These are phyloP conservation scores for Aurifilum marmelostoma DNA, from an alignment of 2,329 filamentous ascomycete genomes.

Conservation along the genomic window DNA sequence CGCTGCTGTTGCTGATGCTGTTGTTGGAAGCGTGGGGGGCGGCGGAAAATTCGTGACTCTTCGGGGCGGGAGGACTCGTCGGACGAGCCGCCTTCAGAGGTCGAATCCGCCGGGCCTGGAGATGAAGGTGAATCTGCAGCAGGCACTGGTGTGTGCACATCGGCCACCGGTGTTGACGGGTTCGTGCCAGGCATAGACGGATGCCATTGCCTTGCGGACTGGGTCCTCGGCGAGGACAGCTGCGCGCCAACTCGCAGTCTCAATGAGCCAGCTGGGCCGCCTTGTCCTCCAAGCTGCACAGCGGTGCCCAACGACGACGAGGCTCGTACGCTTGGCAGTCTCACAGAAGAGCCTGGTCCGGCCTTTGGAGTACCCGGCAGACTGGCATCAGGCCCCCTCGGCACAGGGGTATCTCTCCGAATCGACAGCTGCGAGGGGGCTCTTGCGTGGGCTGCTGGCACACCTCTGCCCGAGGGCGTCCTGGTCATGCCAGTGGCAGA, in stretches of 20 bases:
- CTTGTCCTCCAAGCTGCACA: slow-evolving; percentile 32
- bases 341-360: slow-evolving; percentile 37
- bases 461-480: slow-evolving; percentile 44
- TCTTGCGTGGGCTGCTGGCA: slow-evolving; percentile 44
- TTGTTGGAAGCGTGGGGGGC: slow-evolving; percentile 56
- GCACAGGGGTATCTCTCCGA: slow-evolving; percentile 60
- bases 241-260: slow-evolving; percentile 35
- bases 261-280: slow-evolving; percentile 20
- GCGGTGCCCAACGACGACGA: slow-evolving; percentile 50
- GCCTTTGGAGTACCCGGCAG: slow-evolving; percentile 48
- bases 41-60: slow-evolving; percentile 63
- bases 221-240: slow-evolving; percentile 34
- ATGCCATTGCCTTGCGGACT: slow-evolving; percentile 43
- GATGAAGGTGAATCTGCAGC: slow-evolving; percentile 44
- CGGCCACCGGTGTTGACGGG: slow-evolving; percentile 32
- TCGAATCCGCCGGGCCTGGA: slow-evolving; percentile 45
- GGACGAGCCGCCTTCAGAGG: slow-evolving; percentile 37
- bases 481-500: slow-evolving; percentile 51
- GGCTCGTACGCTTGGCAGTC: slow-evolving; percentile 51
- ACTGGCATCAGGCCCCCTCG: slow-evolving; percentile 52
- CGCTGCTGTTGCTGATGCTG: slow-evolving; percentile 25
- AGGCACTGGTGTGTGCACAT: slow-evolving; percentile 32
- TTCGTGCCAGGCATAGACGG: slow-evolving; percentile 49
- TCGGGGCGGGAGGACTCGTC: slow-evolving; percentile 48
- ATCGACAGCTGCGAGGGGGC: slow-evolving; percentile 59